Evolutionary conservation across 2,329 filamentous ascomycete species (phyloP).

Genomic region (Fusarium lateritium): DNA sequence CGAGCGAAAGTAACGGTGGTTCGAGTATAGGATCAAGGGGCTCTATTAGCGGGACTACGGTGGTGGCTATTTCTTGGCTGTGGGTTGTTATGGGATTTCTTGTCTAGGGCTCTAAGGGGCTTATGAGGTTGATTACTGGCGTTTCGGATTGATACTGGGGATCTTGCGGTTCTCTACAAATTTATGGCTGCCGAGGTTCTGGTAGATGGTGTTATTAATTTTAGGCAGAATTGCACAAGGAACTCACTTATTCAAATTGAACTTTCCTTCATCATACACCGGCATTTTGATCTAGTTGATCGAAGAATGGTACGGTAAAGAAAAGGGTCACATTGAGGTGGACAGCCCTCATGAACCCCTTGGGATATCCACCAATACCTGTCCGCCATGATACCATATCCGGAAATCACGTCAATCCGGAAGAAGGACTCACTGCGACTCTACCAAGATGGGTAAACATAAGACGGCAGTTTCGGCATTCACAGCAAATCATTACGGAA

Average conservation of each 20-base stretch:
- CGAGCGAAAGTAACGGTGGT: slow-evolving; percentile 20
- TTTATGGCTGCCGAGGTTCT: background rate
- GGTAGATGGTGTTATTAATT: background rate
- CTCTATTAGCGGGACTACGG: background rate
- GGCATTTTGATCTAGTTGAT: background rate
- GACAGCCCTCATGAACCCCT: background rate
- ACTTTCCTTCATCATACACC: background rate
- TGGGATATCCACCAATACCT: slow-evolving; percentile 31
- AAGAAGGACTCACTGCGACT: slow-evolving; percentile 1
- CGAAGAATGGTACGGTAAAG: background rate
- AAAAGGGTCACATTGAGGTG: slow-evolving; percentile 12
- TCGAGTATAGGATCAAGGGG: slow-evolving; percentile 20
- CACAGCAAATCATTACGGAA: background rate
- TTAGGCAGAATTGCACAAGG: background rate
- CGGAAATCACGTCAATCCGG: slow-evolving; percentile 27
- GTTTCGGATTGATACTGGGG: background rate
- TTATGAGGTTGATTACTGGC: background rate
- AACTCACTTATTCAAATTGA: background rate
- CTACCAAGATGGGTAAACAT: background rate
- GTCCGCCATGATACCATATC: slow-evolving; percentile 21
- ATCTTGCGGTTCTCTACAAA: background rate
- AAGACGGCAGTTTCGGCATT: slow-evolving; percentile 16
- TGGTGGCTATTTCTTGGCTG: slow-evolving; percentile 12
- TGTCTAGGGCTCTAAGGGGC: background rate
- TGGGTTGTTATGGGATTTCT: slow-evolving; percentile 14